Base-by-base conservation (phyloP, 352 stramenopile species). In the Blastocystis sp. region DNA sequence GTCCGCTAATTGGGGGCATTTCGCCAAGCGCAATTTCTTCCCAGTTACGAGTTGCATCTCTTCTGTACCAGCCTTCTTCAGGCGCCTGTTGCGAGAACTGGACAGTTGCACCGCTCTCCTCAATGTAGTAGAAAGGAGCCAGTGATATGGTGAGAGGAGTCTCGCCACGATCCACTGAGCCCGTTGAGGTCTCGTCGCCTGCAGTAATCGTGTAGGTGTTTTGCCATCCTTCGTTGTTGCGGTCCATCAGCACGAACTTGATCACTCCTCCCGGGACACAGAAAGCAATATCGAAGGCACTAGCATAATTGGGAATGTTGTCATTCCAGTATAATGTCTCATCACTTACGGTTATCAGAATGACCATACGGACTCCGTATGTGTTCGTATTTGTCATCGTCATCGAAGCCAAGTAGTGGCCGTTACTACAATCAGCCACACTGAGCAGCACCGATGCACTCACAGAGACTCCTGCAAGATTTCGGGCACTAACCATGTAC, bases 161-260 rank as follows among this genome's bases (percentile, higher is more conserved):
- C 7, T 55, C 55, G 39, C 13, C 26, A 8, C n/a, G 29, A 4
- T 8, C 5, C 2, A 77, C 11, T 6, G 47, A 39, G 43, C 76
- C 76, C 3, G 7, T 26, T 2, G 41, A 26, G 7, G 23, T 8
- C 2, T 50, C 6, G 20, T 34, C 1, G 43, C 69, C 54, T 29
- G 20, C 23, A 15, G 4, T 9, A 41, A 87, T 77, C 20, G 23
- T 76, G 63, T 76, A 87, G 29, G 76, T 29, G 43, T 11, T 20
- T 4, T 20, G 26, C 54, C 76, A 87, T 2, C 54, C 54, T 2
- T 47, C 54, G 43, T 87, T 87, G 5, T 18, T 50, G 23, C 55
- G 29, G 55, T 87, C 76, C 39, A 76, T 29, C 41, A 77, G 20
- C n/a, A 43, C 26, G 50, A 87, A 76, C 11, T 23, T 63, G 63